Evolutionary conservation across 371 early-diverging fungal species (phyloP).

Genomic region (Rhizopus stolonifer): DNA sequence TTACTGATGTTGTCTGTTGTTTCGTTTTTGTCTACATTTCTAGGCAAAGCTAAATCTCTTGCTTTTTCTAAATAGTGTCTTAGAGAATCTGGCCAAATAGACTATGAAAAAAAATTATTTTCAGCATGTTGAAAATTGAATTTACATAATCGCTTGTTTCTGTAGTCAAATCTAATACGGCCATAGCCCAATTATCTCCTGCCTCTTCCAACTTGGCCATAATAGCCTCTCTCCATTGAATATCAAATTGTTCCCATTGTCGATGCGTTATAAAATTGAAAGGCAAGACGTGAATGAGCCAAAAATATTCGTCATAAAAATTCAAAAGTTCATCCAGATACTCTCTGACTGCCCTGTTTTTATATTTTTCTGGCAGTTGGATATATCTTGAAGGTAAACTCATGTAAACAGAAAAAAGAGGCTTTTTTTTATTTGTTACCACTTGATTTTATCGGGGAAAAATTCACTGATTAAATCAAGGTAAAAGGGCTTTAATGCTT

Average conservation of each 20-base stretch:
- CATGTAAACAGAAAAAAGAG: neutral
- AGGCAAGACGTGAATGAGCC: conserved; percentile 50
- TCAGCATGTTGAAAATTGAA: neutral
- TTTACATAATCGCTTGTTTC: conserved; percentile 22
- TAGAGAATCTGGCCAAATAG: conserved; percentile 25
- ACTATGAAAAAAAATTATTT: conserved; percentile 8
- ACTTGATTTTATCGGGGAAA: conserved; percentile 52
- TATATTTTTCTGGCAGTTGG: conserved; percentile 11
- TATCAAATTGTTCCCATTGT: conserved; percentile 49
- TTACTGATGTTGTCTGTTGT: conserved; percentile 13
- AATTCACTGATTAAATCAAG: conserved; percentile 49
- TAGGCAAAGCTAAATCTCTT: conserved; percentile 22
- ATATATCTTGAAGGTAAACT: neutral
- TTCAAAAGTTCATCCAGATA: conserved; percentile 37
- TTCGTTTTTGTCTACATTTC: conserved; percentile 6
- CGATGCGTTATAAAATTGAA: conserved; percentile 51
- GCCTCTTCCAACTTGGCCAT: conserved; percentile 17
- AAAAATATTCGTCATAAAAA: conserved; percentile 34
- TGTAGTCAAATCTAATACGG: conserved; percentile 20
- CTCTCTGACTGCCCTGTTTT: conserved; percentile 16
- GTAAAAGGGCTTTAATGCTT: conserved; percentile 48
- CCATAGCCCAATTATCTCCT: conserved; percentile 19
- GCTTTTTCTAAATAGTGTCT: conserved; percentile 8
- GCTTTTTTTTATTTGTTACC: conserved; percentile 27
- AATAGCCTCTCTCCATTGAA: conserved; percentile 47